Evolutionary conservation across 2,329 filamentous ascomycete species (phyloP).

Genomic region (Monilinia aucupariae): DNA sequence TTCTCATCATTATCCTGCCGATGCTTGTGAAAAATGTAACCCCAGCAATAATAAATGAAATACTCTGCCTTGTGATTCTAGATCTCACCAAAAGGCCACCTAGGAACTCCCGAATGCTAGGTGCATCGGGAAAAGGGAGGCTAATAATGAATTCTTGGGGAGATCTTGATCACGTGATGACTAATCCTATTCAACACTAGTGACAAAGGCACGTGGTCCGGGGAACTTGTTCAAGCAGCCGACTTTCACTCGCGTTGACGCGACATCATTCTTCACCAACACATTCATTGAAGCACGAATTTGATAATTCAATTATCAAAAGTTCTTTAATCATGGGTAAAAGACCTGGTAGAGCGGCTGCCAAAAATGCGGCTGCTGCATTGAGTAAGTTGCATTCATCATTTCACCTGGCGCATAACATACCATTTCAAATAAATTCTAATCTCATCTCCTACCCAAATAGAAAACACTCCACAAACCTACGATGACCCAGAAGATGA

Average conservation of each 20-base stretch:
- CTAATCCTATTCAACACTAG: not conserved
- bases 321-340: constrained; percentile 36
- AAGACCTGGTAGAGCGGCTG: constrained; percentile 49
- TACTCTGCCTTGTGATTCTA: not conserved
- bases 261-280: not conserved
- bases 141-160: not conserved
- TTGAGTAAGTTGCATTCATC: constrained; percentile 41
- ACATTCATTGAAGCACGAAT: not conserved
- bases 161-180: not conserved
- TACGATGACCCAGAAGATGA: constrained; percentile 44
- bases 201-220: not conserved
- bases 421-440: not conserved
- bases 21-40: not conserved
- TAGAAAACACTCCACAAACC: constrained; percentile 46
- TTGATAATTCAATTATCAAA: constrained; percentile 6
- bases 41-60: not conserved
- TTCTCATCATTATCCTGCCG: not conserved
- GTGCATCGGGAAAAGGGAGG: not conserved
- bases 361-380: constrained; percentile 49
- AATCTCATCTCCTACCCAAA: constrained; percentile 9
- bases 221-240: constrained; percentile 7
- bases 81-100: not conserved
- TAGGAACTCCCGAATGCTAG: not conserved
- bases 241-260: constrained; percentile 7
- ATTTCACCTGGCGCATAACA: constrained; percentile 23